Conservation (phyloP, 768 basidiomycete genomes). For the Imleria badia region DNA sequence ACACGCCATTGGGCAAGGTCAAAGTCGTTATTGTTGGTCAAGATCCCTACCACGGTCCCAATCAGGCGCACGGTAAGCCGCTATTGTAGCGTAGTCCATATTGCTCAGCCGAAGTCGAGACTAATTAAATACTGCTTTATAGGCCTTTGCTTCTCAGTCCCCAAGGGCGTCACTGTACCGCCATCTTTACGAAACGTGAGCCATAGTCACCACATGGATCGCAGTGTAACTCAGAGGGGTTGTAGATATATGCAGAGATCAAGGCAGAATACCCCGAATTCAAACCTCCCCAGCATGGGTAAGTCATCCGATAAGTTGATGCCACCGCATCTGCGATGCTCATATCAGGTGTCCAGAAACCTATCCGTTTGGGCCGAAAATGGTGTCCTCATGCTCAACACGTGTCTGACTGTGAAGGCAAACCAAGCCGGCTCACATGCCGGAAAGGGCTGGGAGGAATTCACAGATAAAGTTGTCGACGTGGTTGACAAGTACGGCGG, state of each 20-base stretch:
- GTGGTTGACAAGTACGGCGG: constrained; percentile 76
- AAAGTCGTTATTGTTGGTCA: constrained; percentile 89
- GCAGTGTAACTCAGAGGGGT: constrained; percentile 11
- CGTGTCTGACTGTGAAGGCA: constrained; percentile 85
- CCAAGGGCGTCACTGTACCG: constrained; percentile 67
- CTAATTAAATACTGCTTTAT: constrained; percentile 6
- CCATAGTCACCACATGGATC: constrained; percentile 5
- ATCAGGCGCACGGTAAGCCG: constrained; percentile 79
- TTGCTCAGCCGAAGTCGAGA: constrained; percentile 7
- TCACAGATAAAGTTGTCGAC: constrained; percentile 81
- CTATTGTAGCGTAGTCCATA: neutral
- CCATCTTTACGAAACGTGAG: constrained; percentile 82
- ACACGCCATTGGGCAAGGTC: constrained; percentile 81
- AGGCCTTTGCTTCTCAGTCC: constrained; percentile 93
- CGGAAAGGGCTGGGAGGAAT: constrained; percentile 86
- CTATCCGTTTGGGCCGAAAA: constrained; percentile 77
- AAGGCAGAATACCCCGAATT: constrained; percentile 81
- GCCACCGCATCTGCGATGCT: constrained; percentile 1
- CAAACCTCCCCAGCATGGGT: constrained; percentile 81
- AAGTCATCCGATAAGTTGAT: constrained; percentile 32
- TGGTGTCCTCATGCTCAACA: constrained; percentile 90
- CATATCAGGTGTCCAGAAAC: constrained; percentile 49
- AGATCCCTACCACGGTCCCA: constrained; percentile 80
- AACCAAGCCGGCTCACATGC: constrained; percentile 77
- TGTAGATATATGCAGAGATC: constrained; percentile 85